Evolutionary conservation across 768 basidiomycete species (phyloP).

Genomic region (Leccinellum luteum): DNA sequence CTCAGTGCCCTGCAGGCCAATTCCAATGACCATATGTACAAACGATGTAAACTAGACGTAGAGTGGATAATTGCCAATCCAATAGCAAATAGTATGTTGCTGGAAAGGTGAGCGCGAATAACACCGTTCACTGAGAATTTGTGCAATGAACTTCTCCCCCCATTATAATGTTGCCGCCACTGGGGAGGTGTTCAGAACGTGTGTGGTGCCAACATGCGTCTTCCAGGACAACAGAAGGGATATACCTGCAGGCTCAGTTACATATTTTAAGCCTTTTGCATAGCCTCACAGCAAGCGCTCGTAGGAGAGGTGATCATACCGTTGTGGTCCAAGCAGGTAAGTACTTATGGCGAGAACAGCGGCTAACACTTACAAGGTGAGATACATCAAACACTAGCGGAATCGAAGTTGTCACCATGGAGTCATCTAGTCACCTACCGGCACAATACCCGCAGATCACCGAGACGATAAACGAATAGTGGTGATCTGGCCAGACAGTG

Average conservation of each 20-base stretch:
- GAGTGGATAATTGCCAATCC: too few relatives aligned
- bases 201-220: neutral
- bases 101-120: neutral
- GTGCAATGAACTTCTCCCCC: neutral
- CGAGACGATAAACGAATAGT: neutral
- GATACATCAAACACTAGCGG: neutral
- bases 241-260: conserved; percentile 34
- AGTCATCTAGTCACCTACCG: neutral
- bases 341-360: neutral
- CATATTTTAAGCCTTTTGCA: conserved; percentile 23
- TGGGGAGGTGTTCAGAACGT: neutral
- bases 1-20: conserved; percentile 56
- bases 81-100: neutral
- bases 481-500: neutral
- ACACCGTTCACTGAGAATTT: neutral
- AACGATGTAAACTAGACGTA: neutral
- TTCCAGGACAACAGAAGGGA: neutral
- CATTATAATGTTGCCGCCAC: neutral
- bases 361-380: too few relatives aligned
- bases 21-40: neutral
- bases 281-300: neutral
- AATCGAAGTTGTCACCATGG: neutral
- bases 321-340: neutral
- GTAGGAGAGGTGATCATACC: neutral
- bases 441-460: neutral